phyloP scores from a whole-genome alignment of 371 early-diverging fungal species.

The Circinella minor region DNA sequence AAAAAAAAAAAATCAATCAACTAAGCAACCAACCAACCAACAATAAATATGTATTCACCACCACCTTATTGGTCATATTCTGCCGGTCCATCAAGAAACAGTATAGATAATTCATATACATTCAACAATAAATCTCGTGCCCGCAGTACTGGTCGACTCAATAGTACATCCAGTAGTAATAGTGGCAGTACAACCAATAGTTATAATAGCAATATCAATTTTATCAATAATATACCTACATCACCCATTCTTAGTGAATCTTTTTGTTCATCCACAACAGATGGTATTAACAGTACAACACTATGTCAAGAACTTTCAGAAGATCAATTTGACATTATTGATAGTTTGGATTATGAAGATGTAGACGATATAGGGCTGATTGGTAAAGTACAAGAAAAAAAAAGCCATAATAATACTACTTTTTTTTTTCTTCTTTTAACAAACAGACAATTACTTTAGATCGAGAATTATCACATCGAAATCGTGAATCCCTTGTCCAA shows the following conservation, averaged over 20 bases:
- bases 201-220: neutral
- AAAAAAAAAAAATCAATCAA: no score
- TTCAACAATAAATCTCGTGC: neutral
- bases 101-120: neutral
- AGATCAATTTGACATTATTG: conserved; percentile 26
- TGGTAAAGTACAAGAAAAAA: conserved; percentile 15
- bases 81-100: neutral
- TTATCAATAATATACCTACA: neutral
- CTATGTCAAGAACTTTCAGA: conserved; percentile 12
- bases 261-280: neutral
- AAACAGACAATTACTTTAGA: conserved; percentile 18
- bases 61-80: neutral
- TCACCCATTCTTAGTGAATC: neutral
- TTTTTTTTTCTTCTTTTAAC: neutral
- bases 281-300: no score
- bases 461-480: conserved; percentile 40
- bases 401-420: neutral
- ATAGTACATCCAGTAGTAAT: conserved; percentile 12
- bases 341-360: conserved; percentile 23
- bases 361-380: conserved; percentile 30
- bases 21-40: no score
- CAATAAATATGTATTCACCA: neutral
- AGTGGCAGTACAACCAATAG: conserved; percentile 8
- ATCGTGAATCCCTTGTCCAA: conserved; percentile 41
- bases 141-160: conserved; percentile 7